Evolutionary conservation across 1,139 yeast species (phyloP).

Genomic region (Diutina ranongensis): DNA sequence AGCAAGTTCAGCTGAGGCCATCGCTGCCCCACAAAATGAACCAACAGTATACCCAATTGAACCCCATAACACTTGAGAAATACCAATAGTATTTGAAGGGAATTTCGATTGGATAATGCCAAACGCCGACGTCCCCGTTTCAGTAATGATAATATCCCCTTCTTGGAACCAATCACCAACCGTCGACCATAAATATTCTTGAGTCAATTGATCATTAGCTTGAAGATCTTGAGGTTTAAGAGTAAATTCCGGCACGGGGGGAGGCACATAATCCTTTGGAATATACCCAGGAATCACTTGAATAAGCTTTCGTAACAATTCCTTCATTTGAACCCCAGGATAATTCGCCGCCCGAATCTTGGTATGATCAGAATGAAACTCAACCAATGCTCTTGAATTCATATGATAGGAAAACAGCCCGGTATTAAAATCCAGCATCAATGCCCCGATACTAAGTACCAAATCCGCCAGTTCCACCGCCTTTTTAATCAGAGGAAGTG

Average conservation of each 20-base stretch:
- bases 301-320: conserved; percentile 38
- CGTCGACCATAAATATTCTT: conserved; percentile 76
- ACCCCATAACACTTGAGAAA: conserved; percentile 86
- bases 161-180: conserved; percentile 63
- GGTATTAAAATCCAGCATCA: conserved; percentile 81
- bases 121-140: conserved; percentile 85
- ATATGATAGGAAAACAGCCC: conserved; percentile 80
- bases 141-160: conserved; percentile 74
- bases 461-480: conserved; percentile 72
- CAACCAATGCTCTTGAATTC: conserved; percentile 69
- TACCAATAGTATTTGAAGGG: conserved; percentile 65
- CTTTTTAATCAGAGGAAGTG: conserved; percentile 64
- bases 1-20: conserved; percentile 71
- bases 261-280: conserved; percentile 24
- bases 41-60: conserved; percentile 86
- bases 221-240: conserved; percentile 22
- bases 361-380: conserved; percentile 83
- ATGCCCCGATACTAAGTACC: conserved; percentile 68
- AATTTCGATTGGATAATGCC: conserved; percentile 73
- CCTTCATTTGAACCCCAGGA: conserved; percentile 73
- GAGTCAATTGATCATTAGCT: conserved; percentile 30
- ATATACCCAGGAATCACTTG: conserved; percentile 12
- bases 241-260: conserved; percentile 34
- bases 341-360: conserved; percentile 66
- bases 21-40: conserved; percentile 73